phyloP scores from a whole-genome alignment of 345 rosid genomes.

The Angophora floribunda region DNA sequence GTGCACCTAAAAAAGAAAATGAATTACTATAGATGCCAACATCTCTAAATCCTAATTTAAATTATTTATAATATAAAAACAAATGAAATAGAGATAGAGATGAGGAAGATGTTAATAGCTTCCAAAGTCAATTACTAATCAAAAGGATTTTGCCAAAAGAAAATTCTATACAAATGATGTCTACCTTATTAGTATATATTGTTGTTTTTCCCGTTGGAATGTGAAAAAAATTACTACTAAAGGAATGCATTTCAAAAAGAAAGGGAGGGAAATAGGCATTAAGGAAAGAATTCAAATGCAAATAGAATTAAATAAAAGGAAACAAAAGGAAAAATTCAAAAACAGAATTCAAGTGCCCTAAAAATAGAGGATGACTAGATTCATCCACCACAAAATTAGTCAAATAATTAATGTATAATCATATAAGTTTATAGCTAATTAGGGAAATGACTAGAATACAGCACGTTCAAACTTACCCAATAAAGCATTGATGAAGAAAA shows the following conservation, averaged over 20 bases:
- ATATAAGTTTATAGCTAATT: not conserved
- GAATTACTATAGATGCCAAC: too few species aligned
- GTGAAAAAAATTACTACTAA: too few species aligned
- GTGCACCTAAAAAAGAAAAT: too few species aligned
- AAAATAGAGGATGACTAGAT: not conserved
- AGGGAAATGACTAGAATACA: not conserved
- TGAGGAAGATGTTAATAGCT: too few species aligned
- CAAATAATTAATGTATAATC: not conserved
- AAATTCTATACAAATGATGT: not conserved
- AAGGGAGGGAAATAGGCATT: accelerated
- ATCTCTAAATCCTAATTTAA: too few species aligned
- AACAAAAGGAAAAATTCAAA: too few species aligned
- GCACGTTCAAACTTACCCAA: not conserved
- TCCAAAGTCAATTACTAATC: too few species aligned
- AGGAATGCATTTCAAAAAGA: not conserved
- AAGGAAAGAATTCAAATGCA: too few species aligned
- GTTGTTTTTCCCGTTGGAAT: not conserved
- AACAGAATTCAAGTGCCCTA: not conserved
- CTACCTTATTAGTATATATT: not conserved
- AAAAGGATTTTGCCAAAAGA: too few species aligned
- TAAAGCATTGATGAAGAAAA: not conserved
- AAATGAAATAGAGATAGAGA: too few species aligned
- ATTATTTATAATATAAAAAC: too few species aligned
- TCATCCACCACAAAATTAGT: not conserved
- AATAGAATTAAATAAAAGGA: too few species aligned